Conservation (phyloP, 352 stramenopile genomes). For the Phytophthora hibernalis region DNA sequence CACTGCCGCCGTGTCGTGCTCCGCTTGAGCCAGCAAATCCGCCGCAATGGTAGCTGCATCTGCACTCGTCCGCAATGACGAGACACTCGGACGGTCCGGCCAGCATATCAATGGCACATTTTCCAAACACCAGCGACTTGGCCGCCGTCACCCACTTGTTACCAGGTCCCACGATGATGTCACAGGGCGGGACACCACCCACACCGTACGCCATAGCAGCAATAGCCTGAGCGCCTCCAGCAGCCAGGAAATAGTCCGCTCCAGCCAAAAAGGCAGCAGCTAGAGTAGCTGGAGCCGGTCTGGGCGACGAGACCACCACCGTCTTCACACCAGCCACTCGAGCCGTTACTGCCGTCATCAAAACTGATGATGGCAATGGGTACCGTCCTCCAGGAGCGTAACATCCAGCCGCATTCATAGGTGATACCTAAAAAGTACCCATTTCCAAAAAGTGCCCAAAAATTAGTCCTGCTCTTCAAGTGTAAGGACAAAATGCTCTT, state of each 20-base stretch:
- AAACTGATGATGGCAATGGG: conserved; percentile 96
- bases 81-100: conserved; percentile 98
- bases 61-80: conserved; percentile 95
- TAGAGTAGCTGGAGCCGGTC: conserved; percentile 93
- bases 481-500: conserved; percentile 13
- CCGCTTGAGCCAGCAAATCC: conserved; percentile 88
- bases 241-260: conserved; percentile 89
- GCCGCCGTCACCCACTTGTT: conserved; percentile 99
- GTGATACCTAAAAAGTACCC: conserved; percentile 40
- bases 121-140: conserved; percentile 97
- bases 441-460: not conserved
- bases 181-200: conserved; percentile 89
- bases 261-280: conserved; percentile 94
- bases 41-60: conserved; percentile 75
- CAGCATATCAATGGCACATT: conserved; percentile 99
- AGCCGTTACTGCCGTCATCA: conserved; percentile 98
- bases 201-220: conserved; percentile 97
- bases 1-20: conserved; percentile 98
- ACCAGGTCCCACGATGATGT: conserved; percentile 98
- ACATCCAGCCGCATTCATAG: conserved; percentile 91
- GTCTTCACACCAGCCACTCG: conserved; percentile 94
- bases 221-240: conserved; percentile 90
- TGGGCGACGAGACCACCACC: conserved; percentile 95
- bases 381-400: conserved; percentile 98
- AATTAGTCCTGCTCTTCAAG: conserved; percentile 14